These are phyloP conservation scores for Allantophomopsis lycopodina DNA, from an alignment of 2,329 filamentous ascomycete species.

Conservation along the genomic window DNA sequence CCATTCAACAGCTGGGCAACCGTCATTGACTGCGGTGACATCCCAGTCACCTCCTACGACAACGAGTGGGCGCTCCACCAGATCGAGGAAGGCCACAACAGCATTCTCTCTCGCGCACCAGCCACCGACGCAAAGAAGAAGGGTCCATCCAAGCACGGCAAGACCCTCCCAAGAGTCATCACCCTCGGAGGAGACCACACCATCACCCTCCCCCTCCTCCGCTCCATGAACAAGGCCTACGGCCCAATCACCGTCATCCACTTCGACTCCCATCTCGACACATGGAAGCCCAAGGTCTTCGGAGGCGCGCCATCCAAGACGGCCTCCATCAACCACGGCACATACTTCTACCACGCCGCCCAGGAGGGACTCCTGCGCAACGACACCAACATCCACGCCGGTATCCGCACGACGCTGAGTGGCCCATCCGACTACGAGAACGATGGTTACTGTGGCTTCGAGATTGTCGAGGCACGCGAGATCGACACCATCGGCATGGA, in stretches of 20 bases:
- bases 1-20: conserved; percentile 73
- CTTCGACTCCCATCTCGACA: conserved; percentile 53
- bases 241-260: conserved; percentile 48
- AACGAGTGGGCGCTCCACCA: conserved; percentile 71
- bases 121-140: conserved; percentile 51
- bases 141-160: conserved; percentile 58
- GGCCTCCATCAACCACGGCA: conserved; percentile 74
- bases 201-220: conserved; percentile 43
- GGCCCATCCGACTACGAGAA: conserved; percentile 74
- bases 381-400: conserved; percentile 77
- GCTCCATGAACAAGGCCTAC: conserved; percentile 46
- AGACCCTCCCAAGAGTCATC: conserved; percentile 68
- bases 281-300: conserved; percentile 77
- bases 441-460: conserved; percentile 73
- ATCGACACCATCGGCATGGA: conserved; percentile 55
- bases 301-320: conserved; percentile 66
- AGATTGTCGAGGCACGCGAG: conserved; percentile 65
- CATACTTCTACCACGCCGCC: conserved; percentile 75
- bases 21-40: conserved; percentile 72
- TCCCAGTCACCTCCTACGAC: conserved; percentile 78
- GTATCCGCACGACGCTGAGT: conserved; percentile 70
- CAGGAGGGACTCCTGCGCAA: conserved; percentile 68
- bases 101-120: conserved; percentile 56
- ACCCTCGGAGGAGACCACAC: conserved; percentile 57
- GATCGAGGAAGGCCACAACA: conserved; percentile 75